These are phyloP conservation scores for Tephrocybe sp. DNA, from an alignment of 768 basidiomycete genomes.

Conservation along the genomic window DNA sequence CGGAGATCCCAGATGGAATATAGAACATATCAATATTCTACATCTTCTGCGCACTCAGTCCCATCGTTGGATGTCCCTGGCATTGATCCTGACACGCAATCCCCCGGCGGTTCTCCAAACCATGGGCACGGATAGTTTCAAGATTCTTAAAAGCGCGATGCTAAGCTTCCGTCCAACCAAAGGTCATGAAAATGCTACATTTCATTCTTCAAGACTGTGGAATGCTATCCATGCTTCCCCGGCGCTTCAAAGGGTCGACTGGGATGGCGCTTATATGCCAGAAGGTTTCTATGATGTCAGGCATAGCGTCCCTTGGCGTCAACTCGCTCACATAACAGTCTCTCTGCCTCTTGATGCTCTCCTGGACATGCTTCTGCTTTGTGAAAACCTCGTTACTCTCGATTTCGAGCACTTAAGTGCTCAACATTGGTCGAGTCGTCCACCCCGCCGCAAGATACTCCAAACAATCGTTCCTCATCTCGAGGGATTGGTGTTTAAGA, in stretches of 20 bases:
- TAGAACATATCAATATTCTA: background rate
- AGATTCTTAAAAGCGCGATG: background rate
- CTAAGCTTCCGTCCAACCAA: background rate
- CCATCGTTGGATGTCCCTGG: background rate
- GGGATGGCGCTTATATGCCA: no score
- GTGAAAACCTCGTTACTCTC: no score
- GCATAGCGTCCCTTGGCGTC: no score
- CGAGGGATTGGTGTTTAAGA: no score
- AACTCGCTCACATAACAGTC: no score
- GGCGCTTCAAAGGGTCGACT: background rate
- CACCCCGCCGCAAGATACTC: no score
- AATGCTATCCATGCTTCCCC: background rate
- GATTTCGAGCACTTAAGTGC: no score
- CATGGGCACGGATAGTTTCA: background rate
- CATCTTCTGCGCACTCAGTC: background rate
- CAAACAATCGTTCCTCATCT: no score
- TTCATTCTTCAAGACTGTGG: background rate
- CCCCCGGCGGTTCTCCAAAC: background rate
- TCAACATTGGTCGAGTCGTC: no score
- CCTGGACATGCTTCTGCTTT: no score
- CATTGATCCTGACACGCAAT: background rate
- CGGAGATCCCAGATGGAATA: background rate
- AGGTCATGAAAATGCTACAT: background rate
- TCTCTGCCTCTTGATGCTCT: no score
- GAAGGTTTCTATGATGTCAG: no score